A percentile compares a stretch with the other conserved stretches of the same genome.
Evolutionary conservation across 73 alveolate species (phyloP).

Genomic region (Paramecium octaurelia): DNA sequence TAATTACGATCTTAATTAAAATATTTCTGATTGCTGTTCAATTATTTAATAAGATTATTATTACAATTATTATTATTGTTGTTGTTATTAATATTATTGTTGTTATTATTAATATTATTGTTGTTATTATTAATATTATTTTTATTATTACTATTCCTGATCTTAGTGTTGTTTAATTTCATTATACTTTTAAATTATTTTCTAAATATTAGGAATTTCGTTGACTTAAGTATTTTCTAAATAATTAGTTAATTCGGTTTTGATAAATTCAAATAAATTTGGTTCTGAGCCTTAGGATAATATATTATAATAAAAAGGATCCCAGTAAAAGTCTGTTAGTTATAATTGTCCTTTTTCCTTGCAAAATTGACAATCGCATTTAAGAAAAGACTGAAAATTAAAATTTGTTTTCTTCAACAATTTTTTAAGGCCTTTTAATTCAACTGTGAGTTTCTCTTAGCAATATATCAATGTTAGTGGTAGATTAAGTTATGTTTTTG

Average conservation of each 20-base stretch:
- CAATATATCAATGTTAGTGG: background rate
- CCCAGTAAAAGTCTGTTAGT: background rate
- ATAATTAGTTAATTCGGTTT: background rate
- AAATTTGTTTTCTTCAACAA: background rate
- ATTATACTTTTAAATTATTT: background rate
- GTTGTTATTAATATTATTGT: background rate
- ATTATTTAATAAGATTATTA: background rate
- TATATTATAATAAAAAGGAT: background rate
- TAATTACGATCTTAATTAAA: background rate
- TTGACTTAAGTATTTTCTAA: background rate
- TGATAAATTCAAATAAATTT: background rate
- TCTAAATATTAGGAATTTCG: background rate
- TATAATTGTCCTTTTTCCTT: background rate
- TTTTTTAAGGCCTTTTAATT: background rate
- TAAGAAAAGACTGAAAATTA: background rate
- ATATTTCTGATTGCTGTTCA: too few species aligned
- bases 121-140: background rate
- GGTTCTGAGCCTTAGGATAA: background rate
- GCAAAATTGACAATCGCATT: background rate
- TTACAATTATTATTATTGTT: background rate
- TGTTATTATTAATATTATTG: background rate
- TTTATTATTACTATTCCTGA: background rate
- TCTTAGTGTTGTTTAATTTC: background rate
- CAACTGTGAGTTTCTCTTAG: background rate
- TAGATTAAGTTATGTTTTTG: background rate